Base-by-base conservation (phyloP, 2,329 filamentous ascomycete species). In the Beauveria sp. region DNA sequence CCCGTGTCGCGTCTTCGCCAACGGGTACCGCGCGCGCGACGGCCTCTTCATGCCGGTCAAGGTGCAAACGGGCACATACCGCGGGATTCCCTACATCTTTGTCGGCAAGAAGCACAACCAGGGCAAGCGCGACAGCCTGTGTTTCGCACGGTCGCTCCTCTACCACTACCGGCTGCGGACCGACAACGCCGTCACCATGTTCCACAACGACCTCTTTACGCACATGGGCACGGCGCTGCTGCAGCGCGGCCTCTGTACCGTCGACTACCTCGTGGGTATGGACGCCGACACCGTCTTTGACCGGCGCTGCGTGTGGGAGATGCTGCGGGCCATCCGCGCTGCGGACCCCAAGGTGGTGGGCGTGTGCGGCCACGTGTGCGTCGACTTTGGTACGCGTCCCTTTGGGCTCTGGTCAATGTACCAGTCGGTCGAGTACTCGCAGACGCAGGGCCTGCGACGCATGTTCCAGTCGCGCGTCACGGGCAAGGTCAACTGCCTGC, bases 101-200 rank as follows among this genome's bases (percentile, higher is more conserved):
- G 76, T 81, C 43, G 76, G 79, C 52, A 81, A 81, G 66, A 71
- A 75, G 16, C 75, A 79, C 66, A 81, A 80, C 66, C 77, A 79
- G 64, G 78, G 78, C 42, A 81, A 81, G 67, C 73, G 78, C 2
- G 79, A 81, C 66, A 78, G 78, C 53, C 67, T 81, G 47, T 80
- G 79, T 64, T 74, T 80, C n/a, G 75, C 74, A 1, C 77, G 79
- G 0, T 81, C 78, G 1, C 76, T 81, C 50, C 67, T 81, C 5
- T 77, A 78, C 64, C 77, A 80, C 64, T 81, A 77, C 72, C 76
- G 79, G 63, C 67, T 72, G 53, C 75, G 78, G 4, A 72, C 73
- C 1, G 70, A 73, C 49, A 74, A 74, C 12, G 70, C 75, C 3
- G 70, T 76, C 30, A 78, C 78, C 58, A 77, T 79, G 68, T 80